Percentiles rank a stretch among this genome's conserved stretches.
phyloP scores from a whole-genome alignment of 1,284 basidiomycete species.

The Vanrija pseudolonga region DNA sequence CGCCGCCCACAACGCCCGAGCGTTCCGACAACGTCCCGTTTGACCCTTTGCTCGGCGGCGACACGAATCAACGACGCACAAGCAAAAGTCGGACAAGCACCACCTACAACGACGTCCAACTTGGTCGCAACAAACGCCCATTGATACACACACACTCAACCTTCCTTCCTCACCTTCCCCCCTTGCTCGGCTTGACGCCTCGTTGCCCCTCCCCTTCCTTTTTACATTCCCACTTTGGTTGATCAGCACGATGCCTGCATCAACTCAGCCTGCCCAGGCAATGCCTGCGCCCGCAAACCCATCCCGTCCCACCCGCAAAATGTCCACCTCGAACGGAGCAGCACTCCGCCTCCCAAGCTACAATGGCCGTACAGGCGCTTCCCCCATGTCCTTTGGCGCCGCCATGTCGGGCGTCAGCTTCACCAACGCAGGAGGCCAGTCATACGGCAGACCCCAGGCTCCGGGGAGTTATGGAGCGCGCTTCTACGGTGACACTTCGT shows the following conservation, averaged over 20 bases:
- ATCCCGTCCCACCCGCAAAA: conserved; percentile 13
- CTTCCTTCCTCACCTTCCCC: background rate
- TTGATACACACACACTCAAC: background rate
- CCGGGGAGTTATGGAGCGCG: conserved; percentile 38
- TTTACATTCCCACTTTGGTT: background rate
- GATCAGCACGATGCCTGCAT: background rate
- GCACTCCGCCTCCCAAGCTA: conserved; percentile 7
- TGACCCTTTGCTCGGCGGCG: too few species aligned
- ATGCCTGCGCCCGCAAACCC: conserved; percentile 21
- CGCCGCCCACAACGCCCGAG: too few species aligned
- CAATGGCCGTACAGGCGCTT: conserved; percentile 21
- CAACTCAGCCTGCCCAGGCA: conserved; percentile 8
- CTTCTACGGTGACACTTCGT: conserved; percentile 42
- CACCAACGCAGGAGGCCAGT: conserved; percentile 35
- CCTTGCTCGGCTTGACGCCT: background rate
- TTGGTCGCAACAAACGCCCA: background rate
- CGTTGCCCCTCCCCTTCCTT: background rate
- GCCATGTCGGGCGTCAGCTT: conserved; percentile 46
- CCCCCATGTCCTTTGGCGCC: conserved; percentile 43
- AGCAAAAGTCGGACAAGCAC: background rate
- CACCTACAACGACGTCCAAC: background rate
- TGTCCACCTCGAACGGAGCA: conserved; percentile 7
- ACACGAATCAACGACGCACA: background rate
- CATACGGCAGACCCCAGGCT: conserved; percentile 26
- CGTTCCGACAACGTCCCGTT: too few species aligned